A percentile compares a stretch with the other conserved stretches of the same genome.
Conservation (phyloP, 169 alveolate species). For the Eimeria necatrix region DNA sequence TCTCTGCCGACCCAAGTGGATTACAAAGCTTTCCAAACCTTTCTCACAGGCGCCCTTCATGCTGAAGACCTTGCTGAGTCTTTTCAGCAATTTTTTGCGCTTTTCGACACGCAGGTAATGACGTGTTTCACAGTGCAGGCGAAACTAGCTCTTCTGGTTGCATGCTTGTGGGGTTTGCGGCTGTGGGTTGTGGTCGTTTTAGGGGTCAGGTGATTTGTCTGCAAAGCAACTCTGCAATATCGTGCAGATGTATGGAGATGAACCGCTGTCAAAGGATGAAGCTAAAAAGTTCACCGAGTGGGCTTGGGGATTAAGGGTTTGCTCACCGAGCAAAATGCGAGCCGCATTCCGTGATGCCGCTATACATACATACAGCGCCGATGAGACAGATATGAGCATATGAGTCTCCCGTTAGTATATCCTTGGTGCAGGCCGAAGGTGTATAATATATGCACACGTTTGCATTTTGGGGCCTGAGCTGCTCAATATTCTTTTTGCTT, state of each 20-base stretch:
- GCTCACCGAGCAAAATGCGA: too few species aligned
- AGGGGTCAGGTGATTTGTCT: slow-evolving; percentile 72
- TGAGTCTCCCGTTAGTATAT: too few species aligned
- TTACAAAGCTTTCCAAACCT: slow-evolving; percentile 51
- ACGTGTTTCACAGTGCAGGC: not conserved
- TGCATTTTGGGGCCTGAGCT: too few species aligned
- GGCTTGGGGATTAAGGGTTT: not conserved
- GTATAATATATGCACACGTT: too few species aligned
- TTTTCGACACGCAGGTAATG: slow-evolving; percentile 55
- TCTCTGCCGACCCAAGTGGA: slow-evolving; percentile 34
- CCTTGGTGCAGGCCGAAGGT: too few species aligned
- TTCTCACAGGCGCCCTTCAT: slow-evolving; percentile 46
- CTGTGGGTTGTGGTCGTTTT: not conserved
- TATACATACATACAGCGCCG: too few species aligned
- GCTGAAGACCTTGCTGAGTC: slow-evolving; percentile 42
- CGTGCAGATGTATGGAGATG: slow-evolving; percentile 76
- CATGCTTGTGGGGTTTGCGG: not conserved
- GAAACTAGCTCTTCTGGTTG: not conserved
- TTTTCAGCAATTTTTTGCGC: not conserved
- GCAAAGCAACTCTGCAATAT: slow-evolving; percentile 58
- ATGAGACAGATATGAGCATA: too few species aligned
- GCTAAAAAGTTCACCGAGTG: slow-evolving; percentile 67
- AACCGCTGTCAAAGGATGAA: slow-evolving; percentile 62
- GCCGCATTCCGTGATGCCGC: too few species aligned
- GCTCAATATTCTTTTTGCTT: too few species aligned